Conservation (phyloP, 495 filamentous ascomycete species). For the Amphirosellinia nigrospora region DNA sequence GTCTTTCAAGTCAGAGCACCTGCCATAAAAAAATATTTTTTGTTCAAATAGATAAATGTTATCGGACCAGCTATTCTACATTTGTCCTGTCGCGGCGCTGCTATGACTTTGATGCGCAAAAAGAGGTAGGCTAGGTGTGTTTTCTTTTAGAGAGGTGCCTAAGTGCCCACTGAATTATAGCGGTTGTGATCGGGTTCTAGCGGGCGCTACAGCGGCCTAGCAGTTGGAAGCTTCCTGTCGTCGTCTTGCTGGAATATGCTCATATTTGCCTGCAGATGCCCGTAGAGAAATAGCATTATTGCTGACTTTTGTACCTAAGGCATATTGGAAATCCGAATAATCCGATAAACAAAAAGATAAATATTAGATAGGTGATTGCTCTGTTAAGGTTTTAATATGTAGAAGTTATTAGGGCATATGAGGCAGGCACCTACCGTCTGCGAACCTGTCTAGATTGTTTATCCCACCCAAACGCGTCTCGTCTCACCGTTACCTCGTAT, state of each 20-base stretch:
- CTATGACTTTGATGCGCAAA: background rate
- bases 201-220: background rate
- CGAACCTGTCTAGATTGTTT: background rate
- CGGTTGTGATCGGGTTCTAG: background rate
- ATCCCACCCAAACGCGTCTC: constrained; percentile 13
- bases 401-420: background rate
- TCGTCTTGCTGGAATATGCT: background rate
- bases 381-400: too few species aligned
- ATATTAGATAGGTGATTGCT: background rate
- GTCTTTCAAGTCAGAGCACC: background rate
- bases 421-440: background rate
- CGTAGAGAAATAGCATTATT: too few species aligned
- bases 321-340: background rate
- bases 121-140: background rate
- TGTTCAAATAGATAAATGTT: background rate
- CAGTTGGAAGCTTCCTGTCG: background rate
- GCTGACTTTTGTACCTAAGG: background rate
- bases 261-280: too few species aligned
- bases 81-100: background rate
- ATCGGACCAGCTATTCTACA: background rate
- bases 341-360: background rate
- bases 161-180: background rate
- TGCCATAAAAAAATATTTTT: background rate
- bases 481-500: constrained; percentile 2
- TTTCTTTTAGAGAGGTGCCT: too few species aligned